Percentiles rank a stretch among this genome's conserved stretches.
Evolutionary conservation across 1,284 basidiomycete genomes (phyloP).

Genomic region (Ceratorhiza oryzae-sativae): DNA sequence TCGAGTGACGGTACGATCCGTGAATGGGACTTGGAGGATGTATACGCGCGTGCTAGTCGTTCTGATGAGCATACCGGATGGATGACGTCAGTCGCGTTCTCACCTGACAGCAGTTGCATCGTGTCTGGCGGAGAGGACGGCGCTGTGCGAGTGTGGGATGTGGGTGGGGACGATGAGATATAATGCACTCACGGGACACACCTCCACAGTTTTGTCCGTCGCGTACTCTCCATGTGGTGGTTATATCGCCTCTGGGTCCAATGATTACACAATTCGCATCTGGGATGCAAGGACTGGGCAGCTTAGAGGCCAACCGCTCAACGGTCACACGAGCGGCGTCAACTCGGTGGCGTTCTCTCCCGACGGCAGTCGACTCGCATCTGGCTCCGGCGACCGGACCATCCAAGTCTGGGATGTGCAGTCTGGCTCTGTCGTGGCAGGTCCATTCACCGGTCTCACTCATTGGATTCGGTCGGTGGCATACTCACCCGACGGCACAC

Average conservation of each 20-base stretch:
- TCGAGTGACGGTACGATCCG: slow-evolving; percentile 13
- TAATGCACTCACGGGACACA: slow-evolving; percentile 4
- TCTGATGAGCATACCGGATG: background rate
- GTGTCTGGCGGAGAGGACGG: slow-evolving; percentile 21
- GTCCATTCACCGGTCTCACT: background rate
- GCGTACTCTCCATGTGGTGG: slow-evolving; percentile 21
- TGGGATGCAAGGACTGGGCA: slow-evolving; percentile 21
- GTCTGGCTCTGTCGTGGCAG: background rate
- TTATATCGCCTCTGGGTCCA: slow-evolving; percentile 12
- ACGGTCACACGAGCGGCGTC: slow-evolving; percentile 15
- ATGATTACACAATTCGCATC: slow-evolving; percentile 14
- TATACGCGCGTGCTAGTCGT: background rate
- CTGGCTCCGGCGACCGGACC: slow-evolving; percentile 29
- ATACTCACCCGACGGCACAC: background rate
- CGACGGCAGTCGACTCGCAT: slow-evolving; percentile 10
- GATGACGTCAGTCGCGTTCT: background rate
- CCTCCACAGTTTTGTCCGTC: background rate
- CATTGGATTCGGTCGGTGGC: background rate
- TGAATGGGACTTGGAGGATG: slow-evolving; percentile 20
- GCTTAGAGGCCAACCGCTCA: background rate
- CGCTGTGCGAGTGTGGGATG: slow-evolving; percentile 9
- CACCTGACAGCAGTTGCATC: slow-evolving; percentile 16
- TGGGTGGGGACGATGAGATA: background rate
- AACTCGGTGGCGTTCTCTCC: slow-evolving; percentile 18
- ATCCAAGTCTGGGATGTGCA: slow-evolving; percentile 26